These are phyloP conservation scores for Aspergillus oerlinghausenensis DNA, from an alignment of 2,329 filamentous ascomycete genomes.

Conservation along the genomic window DNA sequence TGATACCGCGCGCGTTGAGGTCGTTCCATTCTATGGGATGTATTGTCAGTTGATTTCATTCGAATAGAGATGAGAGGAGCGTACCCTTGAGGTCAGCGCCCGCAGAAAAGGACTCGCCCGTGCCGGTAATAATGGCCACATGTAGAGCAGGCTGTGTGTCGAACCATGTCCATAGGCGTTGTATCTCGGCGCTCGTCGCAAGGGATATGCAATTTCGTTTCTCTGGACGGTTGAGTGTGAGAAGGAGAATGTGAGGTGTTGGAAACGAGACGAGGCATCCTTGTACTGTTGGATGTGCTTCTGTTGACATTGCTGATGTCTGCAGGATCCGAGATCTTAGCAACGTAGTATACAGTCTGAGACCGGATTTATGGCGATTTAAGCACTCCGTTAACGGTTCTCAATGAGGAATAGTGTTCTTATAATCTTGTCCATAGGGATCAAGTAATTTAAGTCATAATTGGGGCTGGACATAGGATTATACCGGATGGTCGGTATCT, in stretches of 20 bases:
- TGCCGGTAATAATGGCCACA: conserved; percentile 60
- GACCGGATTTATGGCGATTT: too few species aligned
- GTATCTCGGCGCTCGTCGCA: conserved; percentile 40
- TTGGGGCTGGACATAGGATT: too few species aligned
- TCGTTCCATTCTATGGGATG: conserved; percentile 49
- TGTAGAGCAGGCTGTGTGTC: conserved; percentile 58
- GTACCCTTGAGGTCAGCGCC: conserved; percentile 61
- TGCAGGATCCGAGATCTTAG: neutral
- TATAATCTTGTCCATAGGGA: too few species aligned
- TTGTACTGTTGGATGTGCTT: conserved; percentile 11
- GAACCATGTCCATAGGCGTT: conserved; percentile 54
- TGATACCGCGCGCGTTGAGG: conserved; percentile 34
- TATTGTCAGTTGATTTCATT: neutral
- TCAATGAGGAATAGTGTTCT: too few species aligned
- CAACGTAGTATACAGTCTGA: too few species aligned
- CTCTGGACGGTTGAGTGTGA: conserved; percentile 40
- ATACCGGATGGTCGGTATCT: too few species aligned
- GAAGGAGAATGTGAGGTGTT: conserved; percentile 37
- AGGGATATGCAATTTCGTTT: conserved; percentile 42
- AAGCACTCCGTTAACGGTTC: too few species aligned
- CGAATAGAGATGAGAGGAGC: neutral
- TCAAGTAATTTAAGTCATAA: too few species aligned
- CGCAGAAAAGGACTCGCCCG: conserved; percentile 62
- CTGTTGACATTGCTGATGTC: conserved; percentile 1
- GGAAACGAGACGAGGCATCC: conserved; percentile 38